Evolutionary conservation across 257 asterid species (phyloP), one percentile per base, ranked within the genome.

Genomic region (Solanum pinnatisectum): DNA sequence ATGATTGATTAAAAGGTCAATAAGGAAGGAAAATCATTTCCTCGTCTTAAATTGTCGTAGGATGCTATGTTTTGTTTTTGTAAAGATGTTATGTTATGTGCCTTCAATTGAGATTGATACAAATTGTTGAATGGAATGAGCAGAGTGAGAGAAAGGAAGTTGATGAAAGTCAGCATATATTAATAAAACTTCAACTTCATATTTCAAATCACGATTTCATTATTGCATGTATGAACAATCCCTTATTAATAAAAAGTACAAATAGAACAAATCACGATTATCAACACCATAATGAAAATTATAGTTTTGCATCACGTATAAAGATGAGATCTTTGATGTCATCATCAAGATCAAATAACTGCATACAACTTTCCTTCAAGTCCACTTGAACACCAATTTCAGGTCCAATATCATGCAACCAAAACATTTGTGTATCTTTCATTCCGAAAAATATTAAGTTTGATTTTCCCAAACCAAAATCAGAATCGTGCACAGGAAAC

Each of bases 401-500:
- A 71, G 13, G 10, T 5, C 77, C 77, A 36, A 20, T 32, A 33
- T 71, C 78, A 32, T 71, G 3, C 78, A 71, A 71, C 78, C 42
- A 71, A 33, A 71, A 32, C 14, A 71, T 71, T 15, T 32, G 40
- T 22, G 13, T 33, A 15, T 71, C 42, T 32, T 71, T 71, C 78
- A 71, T 32, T 2, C 78, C 42, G 7, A 15, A 71, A 30, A 71
- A 71, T 0, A 33, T 15, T 27, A 71, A 76, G 2, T 30, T 36
- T 25, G 87, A 36, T 11, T 88, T 88, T 3, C 84, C 89, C 84
- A 82, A 88, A 46, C 88, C 90, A 84, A 82, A 82, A 84, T 82
- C 76, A 11, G 5, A 25, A 27, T 68, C 74, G 3, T 20, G 60
- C 16, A 68, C 0, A 13, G 87, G 84, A 10, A 87, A 87, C 8